Evolutionary conservation across 2,329 filamentous ascomycete genomes (phyloP).

Genomic region (Cryphonectria japonica): DNA sequence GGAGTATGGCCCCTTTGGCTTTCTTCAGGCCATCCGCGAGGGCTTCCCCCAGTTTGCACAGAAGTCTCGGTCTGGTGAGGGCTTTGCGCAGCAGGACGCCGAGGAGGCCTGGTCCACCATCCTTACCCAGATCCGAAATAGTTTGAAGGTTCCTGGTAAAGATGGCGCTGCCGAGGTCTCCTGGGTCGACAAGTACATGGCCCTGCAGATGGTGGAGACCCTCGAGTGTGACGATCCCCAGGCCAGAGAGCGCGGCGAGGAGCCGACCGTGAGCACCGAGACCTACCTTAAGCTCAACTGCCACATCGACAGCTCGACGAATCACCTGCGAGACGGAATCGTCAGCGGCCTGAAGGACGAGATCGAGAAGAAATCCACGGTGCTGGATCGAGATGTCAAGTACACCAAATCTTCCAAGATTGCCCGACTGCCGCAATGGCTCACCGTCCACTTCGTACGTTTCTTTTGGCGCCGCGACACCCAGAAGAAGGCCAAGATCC

Average conservation of each 20-base stretch:
- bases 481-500: constrained; percentile 98
- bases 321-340: constrained; percentile 90
- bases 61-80: constrained; percentile 77
- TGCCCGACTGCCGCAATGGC: constrained; percentile 87
- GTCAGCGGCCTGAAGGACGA: constrained; percentile 80
- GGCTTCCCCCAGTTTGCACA: constrained; percentile 94
- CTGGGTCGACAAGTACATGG: constrained; percentile 90
- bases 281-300: constrained; percentile 92
- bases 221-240: constrained; percentile 83
- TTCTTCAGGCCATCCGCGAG: constrained; percentile 77
- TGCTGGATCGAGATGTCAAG: constrained; percentile 74
- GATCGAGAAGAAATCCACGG: constrained; percentile 85
- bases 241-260: constrained; percentile 75
- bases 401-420: constrained; percentile 95
- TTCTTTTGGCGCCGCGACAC: constrained; percentile 98
- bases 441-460: constrained; percentile 95
- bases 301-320: constrained; percentile 85
- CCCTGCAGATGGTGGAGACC: constrained; percentile 76
- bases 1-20: constrained; percentile 81
- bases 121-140: constrained; percentile 78
- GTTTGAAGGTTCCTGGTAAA: constrained; percentile 67
- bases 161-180: constrained; percentile 58
- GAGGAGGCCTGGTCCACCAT: constrained; percentile 99
- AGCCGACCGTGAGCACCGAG: constrained; percentile 69
- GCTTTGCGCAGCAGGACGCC: constrained; percentile 96